Evolutionary conservation across 108 stramenopile species (phyloP).

Genomic region (Nitzschia sp.): DNA sequence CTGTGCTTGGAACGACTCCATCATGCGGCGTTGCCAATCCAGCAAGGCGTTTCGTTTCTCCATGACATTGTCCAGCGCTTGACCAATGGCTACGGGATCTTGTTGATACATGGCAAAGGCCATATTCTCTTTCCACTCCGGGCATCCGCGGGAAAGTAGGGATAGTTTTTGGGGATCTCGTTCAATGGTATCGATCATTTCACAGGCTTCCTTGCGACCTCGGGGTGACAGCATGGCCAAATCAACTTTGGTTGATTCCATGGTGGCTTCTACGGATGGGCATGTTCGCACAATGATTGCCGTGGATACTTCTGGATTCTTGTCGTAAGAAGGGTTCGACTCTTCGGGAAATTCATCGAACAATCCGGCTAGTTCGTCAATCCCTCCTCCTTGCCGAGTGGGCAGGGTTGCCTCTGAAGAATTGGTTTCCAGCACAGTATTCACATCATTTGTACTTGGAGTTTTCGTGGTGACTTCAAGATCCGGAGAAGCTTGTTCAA

Average conservation of each 20-base stretch:
- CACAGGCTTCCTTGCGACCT: constrained; percentile 10
- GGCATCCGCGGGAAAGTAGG: constrained; percentile 31
- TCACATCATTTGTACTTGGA: too few species aligned
- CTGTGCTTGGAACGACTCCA: constrained; percentile 28
- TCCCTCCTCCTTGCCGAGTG: constrained; percentile 1
- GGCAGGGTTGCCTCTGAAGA: not conserved
- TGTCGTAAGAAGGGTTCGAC: not conserved
- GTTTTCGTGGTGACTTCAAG: not conserved
- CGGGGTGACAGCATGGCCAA: constrained; percentile 27
- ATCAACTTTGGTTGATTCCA: not conserved
- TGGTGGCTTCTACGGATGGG: not conserved
- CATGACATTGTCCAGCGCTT: constrained; percentile 35
- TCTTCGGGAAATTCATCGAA: constrained; percentile 18
- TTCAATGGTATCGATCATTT: constrained; percentile 14
- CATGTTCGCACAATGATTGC: too few species aligned
- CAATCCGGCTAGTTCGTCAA: constrained; percentile 17
- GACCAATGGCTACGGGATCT: constrained; percentile 21
- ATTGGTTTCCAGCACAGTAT: not conserved
- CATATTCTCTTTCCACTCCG: constrained; percentile 55
- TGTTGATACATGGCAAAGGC: constrained; percentile 39
- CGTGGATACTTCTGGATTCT: not conserved
- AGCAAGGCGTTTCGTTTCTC: constrained; percentile 11
- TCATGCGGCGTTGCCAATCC: constrained; percentile 16
- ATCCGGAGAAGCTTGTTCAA: not conserved
- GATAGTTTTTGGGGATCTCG: constrained; percentile 4